These are phyloP conservation scores for Cadophora sp. DNA, from an alignment of 2,329 filamentous ascomycete species.

Conservation along the genomic window DNA sequence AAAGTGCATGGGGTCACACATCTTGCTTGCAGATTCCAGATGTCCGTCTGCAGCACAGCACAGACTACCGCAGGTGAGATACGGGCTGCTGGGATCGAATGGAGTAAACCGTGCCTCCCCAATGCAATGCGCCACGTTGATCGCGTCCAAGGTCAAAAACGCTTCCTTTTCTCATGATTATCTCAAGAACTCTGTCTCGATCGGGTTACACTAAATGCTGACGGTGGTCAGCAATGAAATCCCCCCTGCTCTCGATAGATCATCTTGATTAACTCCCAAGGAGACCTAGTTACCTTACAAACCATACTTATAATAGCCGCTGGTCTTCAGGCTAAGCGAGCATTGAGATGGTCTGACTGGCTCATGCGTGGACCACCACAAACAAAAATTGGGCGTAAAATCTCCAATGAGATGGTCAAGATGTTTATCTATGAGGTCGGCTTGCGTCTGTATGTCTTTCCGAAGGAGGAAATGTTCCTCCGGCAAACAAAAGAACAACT, in stretches of 20 bases:
- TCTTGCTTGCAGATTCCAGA: conserved; percentile 11
- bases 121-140: neutral
- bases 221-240: neutral
- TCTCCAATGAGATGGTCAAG: neutral
- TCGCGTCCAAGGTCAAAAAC: neutral
- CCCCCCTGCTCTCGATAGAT: neutral
- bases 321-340: conserved; percentile 16
- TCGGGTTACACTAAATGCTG: neutral
- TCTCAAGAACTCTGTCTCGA: neutral
- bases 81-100: conserved; percentile 16
- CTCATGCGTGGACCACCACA: neutral
- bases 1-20: conserved; percentile 2
- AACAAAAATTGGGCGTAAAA: neutral
- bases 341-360: neutral
- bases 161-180: neutral
- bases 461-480: neutral
- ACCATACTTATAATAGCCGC: neutral
- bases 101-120: conserved; percentile 7
- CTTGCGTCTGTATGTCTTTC: neutral
- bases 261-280: neutral
- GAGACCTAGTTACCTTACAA: neutral
- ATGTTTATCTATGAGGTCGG: neutral
- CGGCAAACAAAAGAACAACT: neutral
- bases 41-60: conserved; percentile 4
- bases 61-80: conserved; percentile 14